Evolutionary conservation across 768 basidiomycete species (phyloP), one percentile per base, ranked within the genome.

Genomic region (Tricholoma hemisulphureum): DNA sequence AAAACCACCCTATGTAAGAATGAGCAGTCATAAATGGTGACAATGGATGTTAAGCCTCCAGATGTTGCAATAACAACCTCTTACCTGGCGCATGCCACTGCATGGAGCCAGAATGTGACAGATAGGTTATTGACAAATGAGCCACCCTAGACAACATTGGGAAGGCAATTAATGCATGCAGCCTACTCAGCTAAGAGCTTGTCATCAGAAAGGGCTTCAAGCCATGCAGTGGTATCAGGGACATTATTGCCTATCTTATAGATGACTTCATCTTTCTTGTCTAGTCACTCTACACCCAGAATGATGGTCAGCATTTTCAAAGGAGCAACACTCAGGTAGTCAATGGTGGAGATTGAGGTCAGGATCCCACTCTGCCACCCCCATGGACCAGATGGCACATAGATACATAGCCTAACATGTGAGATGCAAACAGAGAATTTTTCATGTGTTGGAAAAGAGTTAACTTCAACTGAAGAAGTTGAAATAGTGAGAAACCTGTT

Each of bases 61-160:
- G 77, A 66, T 32, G 74, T 74, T 11, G 69, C 67, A 57, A 98
- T 77, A 56, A 90, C 82, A 50, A 95, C 83, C 57, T 85, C 87
- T 75, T 98, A 96, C 9, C 84, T 82, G 16, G 69, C 67, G 51
- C 95, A n/a, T n/a, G n/a, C n/a, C n/a, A n/a, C n/a, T n/a, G n/a
- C n/a, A 89, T 55, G 96, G 95, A 31, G 85, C 81, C 59, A 98
- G 90, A 23, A 97, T 77, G 43, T 94, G 87, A 64, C 88, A 84
- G 64, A 98, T 80, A 29, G 93, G 73, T 98, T 98, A 64, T 92
- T 85, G 63, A 97, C 76, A 73, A 94, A 95, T 3, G 86, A 82
- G 1, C 81, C 79, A 32, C 93, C 97, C 68, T 94, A 95, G 21
- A 96, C 89, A 63, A 85, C 57, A 84, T 95, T 50, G 82, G 79